Evolutionary conservation across 345 rosid genomes (phyloP), one percentile per base, ranked within the genome.

Genomic region (Draba incana): DNA sequence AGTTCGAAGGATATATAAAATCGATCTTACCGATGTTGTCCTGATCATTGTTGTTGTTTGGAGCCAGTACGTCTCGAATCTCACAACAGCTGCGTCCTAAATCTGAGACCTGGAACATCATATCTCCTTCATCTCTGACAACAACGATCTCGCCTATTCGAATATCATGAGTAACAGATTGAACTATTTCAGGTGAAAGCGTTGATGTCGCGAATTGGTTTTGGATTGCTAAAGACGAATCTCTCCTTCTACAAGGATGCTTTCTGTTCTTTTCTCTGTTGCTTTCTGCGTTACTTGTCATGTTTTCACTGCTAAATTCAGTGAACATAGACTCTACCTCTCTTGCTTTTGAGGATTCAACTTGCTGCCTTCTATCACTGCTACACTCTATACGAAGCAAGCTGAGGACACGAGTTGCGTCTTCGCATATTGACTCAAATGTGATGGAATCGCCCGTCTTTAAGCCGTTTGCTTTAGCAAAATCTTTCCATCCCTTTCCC

Each of bases 401-500:
- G 9, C 47, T 3, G 15, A 65, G 59, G 4, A 52, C 4, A 52
- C 35, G 62, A 55, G 24, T 55, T 31, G 2, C 10, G 3, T 45
- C 16, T 67, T 55, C 53, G 55, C 64, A 57, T 1, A 57, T 68
- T 12, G 10, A 33, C 56, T 68, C 64, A 25, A 68, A 24, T 0
- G 31, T 57, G 27, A 68, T 27, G 12, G 62, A 28, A 8, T 53
- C 62, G 0, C 37, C 58, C 0, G 53, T 8, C 62, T 13, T 54
- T 41, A 67, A 11, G n/a, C 35, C 62, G 50, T 67, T 67, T 20
- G 62, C 54, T 44, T 44, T 33, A 10, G 60, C 44, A 20, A 67
- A 53, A 2, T 54, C 62, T 66, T 39, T 53, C 71, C 71, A 66
- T 14, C 71, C 71, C 4, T 66, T 66, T 25, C 60, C 60, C 41